Evolutionary conservation across 108 stramenopile genomes (phyloP).

Genomic region (Fistulifera solaris): DNA sequence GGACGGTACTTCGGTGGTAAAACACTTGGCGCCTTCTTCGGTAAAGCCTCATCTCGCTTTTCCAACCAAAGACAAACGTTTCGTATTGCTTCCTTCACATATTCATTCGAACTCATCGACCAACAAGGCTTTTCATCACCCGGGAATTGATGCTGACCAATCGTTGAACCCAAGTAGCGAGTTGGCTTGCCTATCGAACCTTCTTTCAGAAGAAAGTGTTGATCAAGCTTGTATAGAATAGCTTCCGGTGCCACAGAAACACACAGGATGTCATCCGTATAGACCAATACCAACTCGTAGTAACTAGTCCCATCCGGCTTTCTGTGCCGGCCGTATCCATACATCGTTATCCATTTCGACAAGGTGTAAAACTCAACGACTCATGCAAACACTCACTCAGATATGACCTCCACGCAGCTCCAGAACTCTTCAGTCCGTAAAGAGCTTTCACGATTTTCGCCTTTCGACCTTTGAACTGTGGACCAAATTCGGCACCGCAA

Average conservation of each 20-base stretch:
- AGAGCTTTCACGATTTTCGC: constrained; percentile 21
- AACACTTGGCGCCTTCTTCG: constrained; percentile 10
- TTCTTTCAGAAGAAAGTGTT: constrained; percentile 16
- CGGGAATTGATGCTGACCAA: constrained; percentile 4
- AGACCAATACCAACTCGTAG: constrained; percentile 25
- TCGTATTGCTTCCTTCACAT: constrained; percentile 24
- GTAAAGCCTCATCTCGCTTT: constrained; percentile 9
- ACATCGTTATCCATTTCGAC: constrained; percentile 25
- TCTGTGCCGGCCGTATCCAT: constrained; percentile 17
- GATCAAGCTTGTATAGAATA: constrained; percentile 7
- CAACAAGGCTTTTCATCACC: constrained; percentile 12
- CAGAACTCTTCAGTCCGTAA: constrained; percentile 34
- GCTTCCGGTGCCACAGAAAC: constrained; percentile 3
- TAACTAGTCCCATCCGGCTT: constrained; percentile 15
- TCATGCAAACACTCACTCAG: constrained; percentile 3
- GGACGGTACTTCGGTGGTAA: constrained; percentile 17
- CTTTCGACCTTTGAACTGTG: constrained; percentile 7
- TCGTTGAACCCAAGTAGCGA: constrained; percentile 17
- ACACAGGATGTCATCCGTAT: constrained; percentile 25
- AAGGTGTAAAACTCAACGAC: constrained; percentile 11
- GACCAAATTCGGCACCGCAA: constrained; percentile 30
- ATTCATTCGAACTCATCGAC: constrained; percentile 16
- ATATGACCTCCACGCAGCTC: constrained; percentile 14
- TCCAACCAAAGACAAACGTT: constrained; percentile 18
- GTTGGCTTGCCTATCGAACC: constrained; percentile 11